Evolutionary conservation across 2,329 filamentous ascomycete species (phyloP), one percentile per base, ranked within the genome.

Genomic region (Botrytis byssoidea): DNA sequence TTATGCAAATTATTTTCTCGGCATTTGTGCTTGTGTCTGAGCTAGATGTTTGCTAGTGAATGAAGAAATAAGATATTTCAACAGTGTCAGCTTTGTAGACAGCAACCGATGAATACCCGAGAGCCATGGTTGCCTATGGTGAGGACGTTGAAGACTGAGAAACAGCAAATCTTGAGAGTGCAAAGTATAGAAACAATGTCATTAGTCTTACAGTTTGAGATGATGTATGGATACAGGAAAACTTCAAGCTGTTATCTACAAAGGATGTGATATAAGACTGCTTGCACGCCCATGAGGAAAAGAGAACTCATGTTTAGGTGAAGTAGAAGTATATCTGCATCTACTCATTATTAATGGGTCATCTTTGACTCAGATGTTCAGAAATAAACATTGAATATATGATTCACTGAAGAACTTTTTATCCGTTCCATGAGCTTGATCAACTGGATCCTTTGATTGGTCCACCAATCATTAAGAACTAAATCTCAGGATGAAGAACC

Each of bases 261-360:
- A 42, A 29, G 16, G 16, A 20, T 20, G 16, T 6, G 35, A 40
- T 29, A 12, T 42, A 64, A n/a, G 16, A 42, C 6, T 29, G 14
- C 12, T n/a, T 9, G 25, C 25, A 4, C 1, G 1, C 8, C 25
- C 4, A 10, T 42, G 42, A 42, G 0, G 4, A 10, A n/a, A n/a
- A 16, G 10, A 20, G 25, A 63, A n/a, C 2, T 42, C 18, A 10
- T 18, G 14, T 29, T 37, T 1, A 42, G 4, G 1, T 20, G 8
- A n/a, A 18, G 20, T 1, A 10, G 14, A 42, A 25, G 7, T 42
- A 16, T 18, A 29, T 64, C 1, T 42, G 3, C 29, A 64, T 42
- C 25, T 42, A 6, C n/a, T 42, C 25, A 42, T 18, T 29, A 42
- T 18, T 29, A 44, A 64, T 64, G 37, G 20, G 25, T 16, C 14